These are phyloP conservation scores for Murraya koenigii DNA, from an alignment of 345 rosid species.

Conservation along the genomic window DNA sequence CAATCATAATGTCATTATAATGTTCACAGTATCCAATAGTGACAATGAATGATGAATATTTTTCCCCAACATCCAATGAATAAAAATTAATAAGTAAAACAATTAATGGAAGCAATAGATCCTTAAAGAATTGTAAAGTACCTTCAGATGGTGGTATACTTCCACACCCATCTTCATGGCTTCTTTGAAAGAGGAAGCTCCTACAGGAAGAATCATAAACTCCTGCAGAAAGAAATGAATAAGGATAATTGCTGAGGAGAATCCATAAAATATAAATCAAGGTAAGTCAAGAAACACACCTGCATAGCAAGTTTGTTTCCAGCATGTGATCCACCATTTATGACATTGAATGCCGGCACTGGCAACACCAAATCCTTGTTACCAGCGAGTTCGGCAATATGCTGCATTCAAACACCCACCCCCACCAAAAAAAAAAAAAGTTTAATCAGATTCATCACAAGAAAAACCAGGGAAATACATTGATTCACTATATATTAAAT, in stretches of 20 bases:
- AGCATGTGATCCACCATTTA: constrained; percentile 99
- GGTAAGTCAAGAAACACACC: constrained; percentile 29
- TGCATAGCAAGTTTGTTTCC: constrained; percentile 99
- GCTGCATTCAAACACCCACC: constrained; percentile 46
- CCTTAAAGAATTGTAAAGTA: constrained; percentile 8
- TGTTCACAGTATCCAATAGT: not conserved
- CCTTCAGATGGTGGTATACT: constrained; percentile 95
- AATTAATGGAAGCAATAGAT: not conserved
- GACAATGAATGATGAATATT: not conserved
- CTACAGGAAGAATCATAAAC: constrained; percentile 96
- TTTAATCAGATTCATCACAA: not conserved
- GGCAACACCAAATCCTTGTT: constrained; percentile 85
- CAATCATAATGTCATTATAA: not conserved
- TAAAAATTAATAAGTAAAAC: not conserved
- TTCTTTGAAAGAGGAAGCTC: constrained; percentile 88
- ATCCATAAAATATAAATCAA: not conserved
- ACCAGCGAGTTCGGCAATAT: constrained; percentile 93
- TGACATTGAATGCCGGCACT: constrained; percentile 98
- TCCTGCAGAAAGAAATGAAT: constrained; percentile 41
- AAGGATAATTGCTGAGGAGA: not conserved
- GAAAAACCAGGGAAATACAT: not conserved
- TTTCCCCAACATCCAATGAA: not conserved
- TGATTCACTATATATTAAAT: not conserved
- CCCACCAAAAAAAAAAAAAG: too few species aligned
- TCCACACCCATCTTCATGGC: constrained; percentile 99